phyloP scores from a whole-genome alignment of 306 rosid genomes.

The Cyclanthera cordifolia region DNA sequence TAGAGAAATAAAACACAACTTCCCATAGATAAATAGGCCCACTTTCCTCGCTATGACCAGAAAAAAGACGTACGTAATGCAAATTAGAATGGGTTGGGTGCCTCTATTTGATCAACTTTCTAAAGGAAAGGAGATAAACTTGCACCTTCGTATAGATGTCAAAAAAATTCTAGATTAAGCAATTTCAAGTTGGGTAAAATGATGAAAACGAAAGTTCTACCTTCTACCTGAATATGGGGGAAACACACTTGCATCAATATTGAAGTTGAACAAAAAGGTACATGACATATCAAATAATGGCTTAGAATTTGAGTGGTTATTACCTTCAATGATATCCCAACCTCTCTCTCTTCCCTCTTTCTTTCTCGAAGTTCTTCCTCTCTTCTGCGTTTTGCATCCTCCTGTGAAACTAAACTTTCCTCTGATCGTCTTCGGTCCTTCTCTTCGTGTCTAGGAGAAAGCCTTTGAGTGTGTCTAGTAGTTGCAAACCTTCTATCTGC shows the following conservation, averaged over 20 bases:
- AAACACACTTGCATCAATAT: not conserved
- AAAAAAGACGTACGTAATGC: not conserved
- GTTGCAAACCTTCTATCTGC: slow-evolving; percentile 80
- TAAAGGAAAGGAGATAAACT: not conserved
- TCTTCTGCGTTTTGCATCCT: slow-evolving; percentile 78
- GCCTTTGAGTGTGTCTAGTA: slow-evolving; percentile 73
- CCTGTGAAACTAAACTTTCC: slow-evolving; percentile 68
- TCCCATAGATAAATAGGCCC: not conserved
- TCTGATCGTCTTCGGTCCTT: slow-evolving; percentile 88
- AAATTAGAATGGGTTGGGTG: not conserved
- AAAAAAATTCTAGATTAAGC: not conserved
- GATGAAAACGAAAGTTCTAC: not conserved
- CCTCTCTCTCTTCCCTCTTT: slow-evolving; percentile 79
- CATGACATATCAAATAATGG: not conserved
- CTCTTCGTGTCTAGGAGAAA: slow-evolving; percentile 96
- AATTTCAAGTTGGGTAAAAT: not conserved
- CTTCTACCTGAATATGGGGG: too few relatives aligned
- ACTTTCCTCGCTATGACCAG: not conserved
- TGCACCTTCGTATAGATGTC: not conserved
- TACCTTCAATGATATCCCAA: slow-evolving; percentile 55
- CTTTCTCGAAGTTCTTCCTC: slow-evolving; percentile 94
- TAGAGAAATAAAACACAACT: not conserved
- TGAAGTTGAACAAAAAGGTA: not conserved
- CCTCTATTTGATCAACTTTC: not conserved
- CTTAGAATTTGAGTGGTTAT: not conserved